These are phyloP conservation scores for Fusarium sp. DNA, from an alignment of 2,329 filamentous ascomycete species.

Conservation along the genomic window DNA sequence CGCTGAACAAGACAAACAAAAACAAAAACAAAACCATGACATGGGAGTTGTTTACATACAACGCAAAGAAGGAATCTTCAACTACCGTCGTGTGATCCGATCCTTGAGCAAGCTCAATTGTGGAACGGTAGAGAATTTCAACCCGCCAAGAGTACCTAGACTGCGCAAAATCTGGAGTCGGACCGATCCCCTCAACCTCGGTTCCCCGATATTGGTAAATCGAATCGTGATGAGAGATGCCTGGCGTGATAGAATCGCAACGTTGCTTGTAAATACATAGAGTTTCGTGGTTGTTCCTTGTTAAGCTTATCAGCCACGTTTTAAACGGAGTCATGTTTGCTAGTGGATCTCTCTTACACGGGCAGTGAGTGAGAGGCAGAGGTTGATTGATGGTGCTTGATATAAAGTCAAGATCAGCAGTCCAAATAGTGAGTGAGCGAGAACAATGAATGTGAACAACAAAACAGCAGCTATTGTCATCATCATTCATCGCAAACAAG, in stretches of 20 bases:
- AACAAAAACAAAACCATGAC: too few relatives aligned
- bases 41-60: too few relatives aligned
- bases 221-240: not conserved
- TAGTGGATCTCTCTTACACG: not conserved
- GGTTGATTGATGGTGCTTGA: not conserved
- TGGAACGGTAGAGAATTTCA: slow-evolving; percentile 30
- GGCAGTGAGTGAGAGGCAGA: not conserved
- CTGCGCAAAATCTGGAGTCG: slow-evolving; percentile 28
- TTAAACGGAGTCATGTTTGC: not conserved
- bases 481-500: not conserved
- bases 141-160: slow-evolving; percentile 11
- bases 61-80: not conserved
- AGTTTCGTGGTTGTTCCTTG: not conserved
- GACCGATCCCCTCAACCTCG: slow-evolving; percentile 28
- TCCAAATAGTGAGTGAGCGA: too few relatives aligned
- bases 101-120: slow-evolving; percentile 24
- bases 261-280: not conserved
- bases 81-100: slow-evolving; percentile 6
- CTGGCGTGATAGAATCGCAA: not conserved
- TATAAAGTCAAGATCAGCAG: too few relatives aligned
- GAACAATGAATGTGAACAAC: too few relatives aligned
- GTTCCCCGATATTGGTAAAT: not conserved
- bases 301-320: slow-evolving; percentile 13
- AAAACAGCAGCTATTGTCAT: not conserved
- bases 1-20: too few relatives aligned